Evolutionary conservation across 352 stramenopile species (phyloP).

Genomic region (Globisporangium spiculum): DNA sequence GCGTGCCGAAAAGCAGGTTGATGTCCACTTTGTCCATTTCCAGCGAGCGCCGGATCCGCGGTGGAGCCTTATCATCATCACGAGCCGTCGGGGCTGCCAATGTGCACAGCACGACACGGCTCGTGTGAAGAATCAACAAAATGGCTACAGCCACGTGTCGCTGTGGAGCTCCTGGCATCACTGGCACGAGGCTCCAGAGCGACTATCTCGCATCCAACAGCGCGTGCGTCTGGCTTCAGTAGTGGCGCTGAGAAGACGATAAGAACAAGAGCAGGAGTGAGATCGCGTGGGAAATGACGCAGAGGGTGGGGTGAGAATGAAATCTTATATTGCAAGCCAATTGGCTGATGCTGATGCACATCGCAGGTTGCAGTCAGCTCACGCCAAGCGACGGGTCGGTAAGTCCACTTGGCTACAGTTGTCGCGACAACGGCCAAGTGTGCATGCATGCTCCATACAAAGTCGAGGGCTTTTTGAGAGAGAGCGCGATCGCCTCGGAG

Average conservation of each 20-base stretch:
- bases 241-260: background rate
- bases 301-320: background rate
- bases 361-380: slow-evolving; percentile 8
- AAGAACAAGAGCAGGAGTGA: background rate
- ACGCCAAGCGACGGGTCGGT: background rate
- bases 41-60: background rate
- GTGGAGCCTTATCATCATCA: background rate
- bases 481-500: background rate
- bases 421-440: background rate
- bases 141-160: background rate
- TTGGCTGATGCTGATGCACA: slow-evolving; percentile 1
- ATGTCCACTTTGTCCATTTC: slow-evolving; percentile 18
- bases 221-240: background rate
- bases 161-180: background rate
- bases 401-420: background rate
- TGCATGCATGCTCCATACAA: background rate
- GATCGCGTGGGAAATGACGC: slow-evolving; percentile 9
- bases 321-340: background rate
- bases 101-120: background rate
- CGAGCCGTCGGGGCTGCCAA: background rate
- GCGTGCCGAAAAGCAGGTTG: slow-evolving; percentile 17
- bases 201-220: background rate
- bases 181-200: background rate
- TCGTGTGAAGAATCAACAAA: background rate
- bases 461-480: background rate